phyloP scores from a whole-genome alignment of 148 eudicot genomes.

The Rhododendron mucronatum region DNA sequence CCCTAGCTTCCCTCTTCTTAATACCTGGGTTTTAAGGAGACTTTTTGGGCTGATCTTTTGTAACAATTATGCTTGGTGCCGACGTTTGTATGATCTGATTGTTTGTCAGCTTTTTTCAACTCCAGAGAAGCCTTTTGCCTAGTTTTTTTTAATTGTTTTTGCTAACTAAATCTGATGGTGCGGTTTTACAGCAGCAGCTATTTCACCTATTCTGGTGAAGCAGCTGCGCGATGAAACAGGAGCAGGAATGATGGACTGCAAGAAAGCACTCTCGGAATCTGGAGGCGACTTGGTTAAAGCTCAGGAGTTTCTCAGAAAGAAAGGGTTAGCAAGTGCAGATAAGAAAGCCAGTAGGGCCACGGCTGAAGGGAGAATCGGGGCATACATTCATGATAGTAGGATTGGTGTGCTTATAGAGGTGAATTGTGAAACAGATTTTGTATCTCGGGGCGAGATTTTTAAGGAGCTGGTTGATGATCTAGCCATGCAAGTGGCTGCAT shows the following conservation, averaged over 20 bases:
- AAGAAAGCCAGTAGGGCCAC: slow-evolving; percentile 86
- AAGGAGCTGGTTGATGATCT: slow-evolving; percentile 80
- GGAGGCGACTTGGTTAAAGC: slow-evolving; percentile 79
- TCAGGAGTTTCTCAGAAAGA: slow-evolving; percentile 84
- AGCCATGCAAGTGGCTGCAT: slow-evolving; percentile 99
- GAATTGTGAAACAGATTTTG: slow-evolving; percentile 95
- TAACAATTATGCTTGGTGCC: background rate
- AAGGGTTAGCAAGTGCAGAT: slow-evolving; percentile 94
- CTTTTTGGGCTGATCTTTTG: too few relatives aligned
- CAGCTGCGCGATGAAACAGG: slow-evolving; percentile 91
- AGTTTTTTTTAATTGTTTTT: background rate
- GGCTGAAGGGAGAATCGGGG: slow-evolving; percentile 92
- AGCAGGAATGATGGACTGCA: slow-evolving; percentile 99
- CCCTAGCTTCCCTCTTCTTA: too few relatives aligned
- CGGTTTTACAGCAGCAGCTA: slow-evolving; percentile 40
- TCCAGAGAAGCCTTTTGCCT: background rate
- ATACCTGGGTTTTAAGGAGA: too few relatives aligned
- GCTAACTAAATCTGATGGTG: background rate
- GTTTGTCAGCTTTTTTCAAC: background rate
- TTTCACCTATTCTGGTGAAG: slow-evolving; percentile 88
- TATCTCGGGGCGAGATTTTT: slow-evolving; percentile 90
- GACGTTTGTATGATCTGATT: background rate
- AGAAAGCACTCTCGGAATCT: slow-evolving; percentile 81
- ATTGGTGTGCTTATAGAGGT: slow-evolving; percentile 90
- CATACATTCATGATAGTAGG: slow-evolving; percentile 88